Evolutionary conservation across 2,329 filamentous ascomycete species (phyloP).

Genomic region (Aspergillus viridinutans): DNA sequence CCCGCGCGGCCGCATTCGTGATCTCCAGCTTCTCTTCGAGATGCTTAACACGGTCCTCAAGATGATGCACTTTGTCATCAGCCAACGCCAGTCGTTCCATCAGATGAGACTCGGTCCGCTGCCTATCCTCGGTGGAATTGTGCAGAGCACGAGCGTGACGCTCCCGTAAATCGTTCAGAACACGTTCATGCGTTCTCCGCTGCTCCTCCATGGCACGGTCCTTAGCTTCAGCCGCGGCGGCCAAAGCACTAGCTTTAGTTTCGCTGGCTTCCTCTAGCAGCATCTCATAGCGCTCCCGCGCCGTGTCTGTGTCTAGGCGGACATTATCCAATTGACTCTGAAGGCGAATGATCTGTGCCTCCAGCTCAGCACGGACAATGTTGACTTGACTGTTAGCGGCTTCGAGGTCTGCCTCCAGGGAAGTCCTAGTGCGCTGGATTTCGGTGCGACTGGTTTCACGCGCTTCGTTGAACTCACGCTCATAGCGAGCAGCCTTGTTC

Average conservation of each 20-base stretch:
- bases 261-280: conserved; percentile 75
- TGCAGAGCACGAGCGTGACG: conserved; percentile 70
- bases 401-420: conserved; percentile 78
- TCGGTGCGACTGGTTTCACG: conserved; percentile 75
- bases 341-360: conserved; percentile 69
- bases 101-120: conserved; percentile 73
- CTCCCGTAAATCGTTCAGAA: conserved; percentile 69
- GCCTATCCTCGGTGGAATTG: conserved; percentile 74
- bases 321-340: conserved; percentile 73
- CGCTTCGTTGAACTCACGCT: conserved; percentile 80
- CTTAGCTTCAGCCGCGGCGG: conserved; percentile 50
- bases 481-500: conserved; percentile 62
- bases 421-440: conserved; percentile 71
- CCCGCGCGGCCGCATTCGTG: conserved; percentile 78
- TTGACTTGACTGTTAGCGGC: conserved; percentile 82
- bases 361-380: conserved; percentile 73
- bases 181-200: conserved; percentile 64
- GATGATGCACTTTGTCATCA: conserved; percentile 76
- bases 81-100: conserved; percentile 77
- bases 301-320: conserved; percentile 73
- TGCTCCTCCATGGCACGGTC: conserved; percentile 55
- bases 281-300: conserved; percentile 76
- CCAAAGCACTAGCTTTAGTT: conserved; percentile 58
- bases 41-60: conserved; percentile 78
- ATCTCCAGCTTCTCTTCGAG: conserved; percentile 90